A percentile compares a stretch with the other conserved stretches of the same genome.
Evolutionary conservation across 1,139 yeast genomes (phyloP).

Genomic region (Yamadazyma siamensis): DNA sequence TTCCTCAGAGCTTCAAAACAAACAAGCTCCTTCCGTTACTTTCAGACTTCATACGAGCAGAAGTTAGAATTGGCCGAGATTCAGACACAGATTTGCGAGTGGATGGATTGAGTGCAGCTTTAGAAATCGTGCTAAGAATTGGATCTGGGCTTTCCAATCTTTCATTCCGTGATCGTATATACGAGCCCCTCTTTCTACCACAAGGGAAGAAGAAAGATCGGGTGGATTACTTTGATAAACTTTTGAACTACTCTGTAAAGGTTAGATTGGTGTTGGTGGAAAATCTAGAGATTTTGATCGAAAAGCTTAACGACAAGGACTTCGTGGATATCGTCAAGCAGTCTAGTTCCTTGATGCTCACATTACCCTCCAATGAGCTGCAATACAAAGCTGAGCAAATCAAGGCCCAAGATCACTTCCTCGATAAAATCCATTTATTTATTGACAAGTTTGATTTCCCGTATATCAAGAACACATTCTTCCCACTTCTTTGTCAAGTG

Average conservation of each 20-base stretch:
- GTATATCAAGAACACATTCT: slow-evolving; percentile 65
- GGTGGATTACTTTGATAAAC: slow-evolving; percentile 34
- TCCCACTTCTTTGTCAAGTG: slow-evolving; percentile 68
- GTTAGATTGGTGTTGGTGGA: slow-evolving; percentile 47
- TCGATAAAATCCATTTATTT: slow-evolving; percentile 43
- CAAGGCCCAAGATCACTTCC: slow-evolving; percentile 54
- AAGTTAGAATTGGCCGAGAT: slow-evolving; percentile 17
- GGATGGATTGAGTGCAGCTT: slow-evolving; percentile 27
- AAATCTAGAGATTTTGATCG: slow-evolving; percentile 49
- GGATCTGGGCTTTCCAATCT: slow-evolving; percentile 69
- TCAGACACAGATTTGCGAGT: slow-evolving; percentile 32
- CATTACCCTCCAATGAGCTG: slow-evolving; percentile 23
- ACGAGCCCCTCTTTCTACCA: slow-evolving; percentile 29
- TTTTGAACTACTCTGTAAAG: slow-evolving; percentile 31
- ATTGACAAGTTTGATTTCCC: slow-evolving; percentile 63
- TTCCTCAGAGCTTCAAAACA: slow-evolving; percentile 67
- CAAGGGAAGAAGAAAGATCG: slow-evolving; percentile 35
- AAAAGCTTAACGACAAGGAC: slow-evolving; percentile 50
- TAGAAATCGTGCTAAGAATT: slow-evolving; percentile 36
- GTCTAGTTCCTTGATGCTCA: slow-evolving; percentile 26
- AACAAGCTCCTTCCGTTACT: slow-evolving; percentile 76
- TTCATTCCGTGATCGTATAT: slow-evolving; percentile 71
- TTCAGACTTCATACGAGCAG: slow-evolving; percentile 40
- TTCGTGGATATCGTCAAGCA: slow-evolving; percentile 32
- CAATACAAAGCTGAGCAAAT: slow-evolving; percentile 31